A percentile compares a stretch with the other conserved stretches of the same genome.
phyloP scores from a whole-genome alignment of 2,329 filamentous ascomycete genomes.

The Xylaria arbuscula region DNA sequence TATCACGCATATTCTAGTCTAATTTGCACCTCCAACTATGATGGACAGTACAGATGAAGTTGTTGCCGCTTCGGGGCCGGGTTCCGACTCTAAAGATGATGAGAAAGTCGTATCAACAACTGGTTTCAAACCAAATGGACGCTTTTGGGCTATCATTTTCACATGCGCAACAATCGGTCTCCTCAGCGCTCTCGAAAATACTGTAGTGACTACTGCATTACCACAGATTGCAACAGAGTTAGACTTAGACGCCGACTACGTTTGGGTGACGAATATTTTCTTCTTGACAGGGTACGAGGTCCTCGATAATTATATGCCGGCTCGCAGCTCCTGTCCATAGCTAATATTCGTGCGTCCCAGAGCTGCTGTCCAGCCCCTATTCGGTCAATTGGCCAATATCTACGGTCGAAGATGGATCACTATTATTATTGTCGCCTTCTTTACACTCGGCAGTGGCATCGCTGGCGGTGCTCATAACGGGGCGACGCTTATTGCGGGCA shows the following conservation, averaged over 20 bases:
- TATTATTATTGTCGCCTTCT: constrained; percentile 50
- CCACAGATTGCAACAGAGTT: constrained; percentile 8
- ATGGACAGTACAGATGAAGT: background rate
- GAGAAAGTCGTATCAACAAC: constrained; percentile 5
- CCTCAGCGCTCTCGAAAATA: constrained; percentile 22
- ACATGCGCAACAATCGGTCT: constrained; percentile 12
- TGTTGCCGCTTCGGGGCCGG: background rate
- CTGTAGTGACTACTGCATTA: constrained; percentile 15
- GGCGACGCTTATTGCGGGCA: constrained; percentile 54
- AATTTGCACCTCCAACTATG: no score
- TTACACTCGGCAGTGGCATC: constrained; percentile 59
- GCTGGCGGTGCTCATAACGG: constrained; percentile 54
- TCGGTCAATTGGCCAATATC: constrained; percentile 57
- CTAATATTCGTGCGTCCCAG: constrained; percentile 18
- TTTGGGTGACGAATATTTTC: constrained; percentile 20
- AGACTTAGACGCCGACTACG: constrained; percentile 1
- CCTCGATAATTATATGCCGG: background rate
- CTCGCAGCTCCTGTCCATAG: background rate
- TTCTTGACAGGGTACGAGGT: constrained; percentile 13
- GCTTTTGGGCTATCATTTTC: constrained; percentile 22
- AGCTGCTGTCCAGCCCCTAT: constrained; percentile 52
- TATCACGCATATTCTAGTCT: no score
- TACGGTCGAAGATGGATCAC: constrained; percentile 56
- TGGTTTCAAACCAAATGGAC: constrained; percentile 11
- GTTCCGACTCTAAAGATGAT: background rate